Percentiles rank a stretch among this genome's conserved stretches.
These are phyloP conservation scores for Aspergillus conjunctus DNA, from an alignment of 495 filamentous ascomycete species.

Conservation along the genomic window DNA sequence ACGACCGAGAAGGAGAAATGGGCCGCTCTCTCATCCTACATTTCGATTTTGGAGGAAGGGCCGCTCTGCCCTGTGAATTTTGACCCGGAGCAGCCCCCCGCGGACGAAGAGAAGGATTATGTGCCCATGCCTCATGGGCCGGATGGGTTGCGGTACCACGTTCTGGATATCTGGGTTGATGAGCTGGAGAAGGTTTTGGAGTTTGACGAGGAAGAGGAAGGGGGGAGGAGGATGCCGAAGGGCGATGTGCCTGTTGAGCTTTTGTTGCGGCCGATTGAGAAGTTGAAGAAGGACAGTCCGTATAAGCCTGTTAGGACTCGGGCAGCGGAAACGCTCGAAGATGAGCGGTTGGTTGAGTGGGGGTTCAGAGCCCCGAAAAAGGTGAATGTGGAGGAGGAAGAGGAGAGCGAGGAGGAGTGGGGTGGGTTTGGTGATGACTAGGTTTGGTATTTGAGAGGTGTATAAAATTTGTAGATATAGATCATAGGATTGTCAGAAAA, in stretches of 20 bases:
- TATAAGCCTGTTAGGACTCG: constrained; percentile 73
- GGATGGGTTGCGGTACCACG: constrained; percentile 82
- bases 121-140: constrained; percentile 57
- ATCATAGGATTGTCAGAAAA: not conserved
- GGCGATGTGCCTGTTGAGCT: constrained; percentile 50
- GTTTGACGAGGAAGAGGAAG: constrained; percentile 45
- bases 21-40: constrained; percentile 43
- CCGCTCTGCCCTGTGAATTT: constrained; percentile 49
- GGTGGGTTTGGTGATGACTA: constrained; percentile 69
- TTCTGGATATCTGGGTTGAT: constrained; percentile 89
- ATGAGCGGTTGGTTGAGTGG: constrained; percentile 70
- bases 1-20: constrained; percentile 37
- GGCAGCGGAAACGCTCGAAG: constrained; percentile 70
- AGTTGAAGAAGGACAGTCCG: constrained; percentile 54
- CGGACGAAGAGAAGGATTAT: constrained; percentile 35
- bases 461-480: not conserved
- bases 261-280: constrained; percentile 63
- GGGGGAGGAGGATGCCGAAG: constrained; percentile 32
- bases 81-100: constrained; percentile 38
- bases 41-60: constrained; percentile 46
- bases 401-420: constrained; percentile 62
- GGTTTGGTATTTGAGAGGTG: constrained; percentile 6
- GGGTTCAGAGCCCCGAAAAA: constrained; percentile 45
- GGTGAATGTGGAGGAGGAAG: constrained; percentile 43
- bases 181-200: constrained; percentile 72